Evolutionary conservation across 768 basidiomycete species (phyloP).

Genomic region (Suillus bovinus): DNA sequence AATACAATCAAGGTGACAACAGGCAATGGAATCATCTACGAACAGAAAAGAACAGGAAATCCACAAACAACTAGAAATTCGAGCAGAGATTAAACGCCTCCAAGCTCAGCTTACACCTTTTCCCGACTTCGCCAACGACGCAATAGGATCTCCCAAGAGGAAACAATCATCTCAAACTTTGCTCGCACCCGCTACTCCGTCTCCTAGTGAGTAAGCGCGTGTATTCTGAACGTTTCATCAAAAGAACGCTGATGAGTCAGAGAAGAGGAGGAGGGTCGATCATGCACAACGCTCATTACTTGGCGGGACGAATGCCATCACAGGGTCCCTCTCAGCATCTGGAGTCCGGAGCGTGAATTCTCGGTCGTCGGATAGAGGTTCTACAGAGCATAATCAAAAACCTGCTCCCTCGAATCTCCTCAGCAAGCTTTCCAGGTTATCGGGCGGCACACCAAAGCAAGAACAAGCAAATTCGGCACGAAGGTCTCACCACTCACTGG

Average conservation of each 20-base stretch:
- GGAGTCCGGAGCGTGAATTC: constrained; percentile 4
- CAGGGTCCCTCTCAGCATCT: constrained; percentile 18
- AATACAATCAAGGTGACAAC: constrained; percentile 5
- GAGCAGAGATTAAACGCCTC: constrained; percentile 53
- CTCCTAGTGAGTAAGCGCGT: constrained; percentile 55
- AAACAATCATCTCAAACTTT: constrained; percentile 42
- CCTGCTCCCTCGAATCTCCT: constrained; percentile 55
- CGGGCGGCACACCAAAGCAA: constrained; percentile 19
- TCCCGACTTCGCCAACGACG: constrained; percentile 22
- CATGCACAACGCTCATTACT: constrained; percentile 25
- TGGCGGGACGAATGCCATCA: constrained; percentile 12
- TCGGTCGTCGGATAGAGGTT: constrained; percentile 2
- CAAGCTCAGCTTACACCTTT: constrained; percentile 53
- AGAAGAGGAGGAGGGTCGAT: constrained; percentile 47
- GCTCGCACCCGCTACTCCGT: constrained; percentile 55
- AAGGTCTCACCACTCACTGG: constrained; percentile 27
- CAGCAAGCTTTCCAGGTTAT: constrained; percentile 46
- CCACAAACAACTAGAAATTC: constrained; percentile 48
- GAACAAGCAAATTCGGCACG: constrained; percentile 28
- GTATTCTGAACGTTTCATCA: constrained; percentile 1
- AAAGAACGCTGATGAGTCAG: constrained; percentile 17
- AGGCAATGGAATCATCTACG: constrained; percentile 56
- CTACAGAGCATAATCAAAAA: constrained; percentile 22
- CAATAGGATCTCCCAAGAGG: constrained; percentile 47
- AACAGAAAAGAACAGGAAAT: constrained; percentile 40